Percentiles rank a stretch among this genome's conserved stretches.
phyloP scores from a whole-genome alignment of 129 eudicot species.

The Chrysanthemum makinoi region DNA sequence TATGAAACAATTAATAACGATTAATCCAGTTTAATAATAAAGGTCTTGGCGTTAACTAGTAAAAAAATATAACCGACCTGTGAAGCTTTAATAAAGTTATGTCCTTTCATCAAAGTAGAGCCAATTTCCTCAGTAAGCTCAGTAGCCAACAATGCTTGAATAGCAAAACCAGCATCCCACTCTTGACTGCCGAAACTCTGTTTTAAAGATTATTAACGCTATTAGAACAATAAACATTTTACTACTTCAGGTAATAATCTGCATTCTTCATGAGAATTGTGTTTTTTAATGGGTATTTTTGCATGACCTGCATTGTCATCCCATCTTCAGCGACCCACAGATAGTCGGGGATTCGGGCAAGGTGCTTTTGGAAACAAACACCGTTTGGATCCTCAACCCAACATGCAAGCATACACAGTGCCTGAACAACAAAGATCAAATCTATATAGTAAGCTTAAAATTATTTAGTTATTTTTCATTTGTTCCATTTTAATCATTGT shows the following conservation, averaged over 20 bases:
- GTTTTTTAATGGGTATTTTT: not conserved
- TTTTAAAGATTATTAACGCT: conserved; percentile 4
- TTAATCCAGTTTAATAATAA: not conserved
- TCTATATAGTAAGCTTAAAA: not conserved
- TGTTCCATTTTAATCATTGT: too few species aligned
- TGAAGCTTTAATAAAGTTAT: conserved; percentile 70
- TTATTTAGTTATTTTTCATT: too few species aligned
- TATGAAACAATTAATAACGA: not conserved
- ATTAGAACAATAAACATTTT: not conserved
- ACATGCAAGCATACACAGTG: conserved; percentile 89
- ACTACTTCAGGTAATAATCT: not conserved
- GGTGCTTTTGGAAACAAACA: conserved; percentile 77
- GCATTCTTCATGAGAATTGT: not conserved
- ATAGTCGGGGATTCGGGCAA: conserved; percentile 78
- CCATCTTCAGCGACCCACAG: conserved; percentile 97
- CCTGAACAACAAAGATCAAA: conserved; percentile 31
- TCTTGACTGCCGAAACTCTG: conserved; percentile 88
- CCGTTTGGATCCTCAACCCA: conserved; percentile 96
- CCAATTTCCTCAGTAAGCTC: conserved; percentile 61
- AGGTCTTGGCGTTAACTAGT: not conserved
- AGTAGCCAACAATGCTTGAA: conserved; percentile 78
- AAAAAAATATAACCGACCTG: conserved; percentile 48
- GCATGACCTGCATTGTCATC: conserved; percentile 89
- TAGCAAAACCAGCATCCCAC: conserved; percentile 78
- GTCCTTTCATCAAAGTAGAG: conserved; percentile 65